A percentile compares a stretch with the other conserved stretches of the same genome.
Conservation (phyloP, 148 eudicot species). For the Rhododendron ovatum region DNA sequence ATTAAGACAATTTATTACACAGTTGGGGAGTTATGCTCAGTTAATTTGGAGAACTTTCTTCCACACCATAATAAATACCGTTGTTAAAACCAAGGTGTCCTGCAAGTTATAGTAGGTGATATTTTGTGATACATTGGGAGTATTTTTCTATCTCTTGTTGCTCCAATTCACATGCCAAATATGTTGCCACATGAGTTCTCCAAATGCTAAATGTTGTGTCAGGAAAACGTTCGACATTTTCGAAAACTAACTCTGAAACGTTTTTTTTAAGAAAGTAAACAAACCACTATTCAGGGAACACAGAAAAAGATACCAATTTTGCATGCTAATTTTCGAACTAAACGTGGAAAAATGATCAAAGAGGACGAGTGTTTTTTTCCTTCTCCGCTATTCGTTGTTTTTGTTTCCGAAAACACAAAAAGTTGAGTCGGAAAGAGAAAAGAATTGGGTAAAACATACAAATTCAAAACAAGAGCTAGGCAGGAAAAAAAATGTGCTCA, state of each 20-base stretch:
- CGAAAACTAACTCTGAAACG: neutral
- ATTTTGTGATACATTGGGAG: neutral
- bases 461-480: neutral
- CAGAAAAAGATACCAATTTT: neutral
- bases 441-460: neutral
- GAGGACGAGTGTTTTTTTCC: neutral
- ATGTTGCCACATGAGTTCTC: neutral
- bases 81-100: neutral
- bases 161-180: neutral
- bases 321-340: neutral
- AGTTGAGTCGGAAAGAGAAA: neutral
- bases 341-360: neutral
- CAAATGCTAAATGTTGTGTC: neutral
- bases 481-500: neutral
- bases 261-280: neutral
- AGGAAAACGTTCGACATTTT: neutral
- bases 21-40: conserved; percentile 7
- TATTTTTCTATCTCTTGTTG: neutral
- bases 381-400: neutral
- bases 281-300: neutral
- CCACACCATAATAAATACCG: neutral
- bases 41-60: neutral
- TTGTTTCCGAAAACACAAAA: neutral
- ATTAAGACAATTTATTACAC: neutral
- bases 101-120: neutral